phyloP scores from a whole-genome alignment of 1,139 yeast species.

The Saccharomyces hybrid region DNA sequence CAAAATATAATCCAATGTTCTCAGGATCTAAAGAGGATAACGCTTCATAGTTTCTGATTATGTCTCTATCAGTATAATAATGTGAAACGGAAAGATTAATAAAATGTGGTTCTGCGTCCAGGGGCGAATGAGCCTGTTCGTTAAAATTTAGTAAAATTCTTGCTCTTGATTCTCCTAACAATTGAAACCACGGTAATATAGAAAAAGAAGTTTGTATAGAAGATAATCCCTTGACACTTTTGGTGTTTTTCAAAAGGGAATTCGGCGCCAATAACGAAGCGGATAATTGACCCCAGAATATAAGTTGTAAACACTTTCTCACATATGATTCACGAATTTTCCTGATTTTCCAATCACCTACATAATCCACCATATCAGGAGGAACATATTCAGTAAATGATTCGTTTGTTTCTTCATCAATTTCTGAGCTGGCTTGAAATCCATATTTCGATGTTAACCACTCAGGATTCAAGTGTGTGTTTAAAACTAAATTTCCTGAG shows the following conservation, averaged over 20 bases:
- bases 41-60: slow-evolving; percentile 54
- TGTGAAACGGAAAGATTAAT: slow-evolving; percentile 54
- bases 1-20: slow-evolving; percentile 58
- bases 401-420: slow-evolving; percentile 31
- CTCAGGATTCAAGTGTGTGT: slow-evolving; percentile 48
- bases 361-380: slow-evolving; percentile 42
- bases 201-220: slow-evolving; percentile 36
- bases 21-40: slow-evolving; percentile 47
- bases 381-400: slow-evolving; percentile 44
- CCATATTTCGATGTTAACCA: slow-evolving; percentile 43
- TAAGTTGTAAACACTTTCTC: slow-evolving; percentile 45
- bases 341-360: slow-evolving; percentile 23
- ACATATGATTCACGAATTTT: slow-evolving; percentile 39
- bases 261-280: slow-evolving; percentile 10
- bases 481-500: slow-evolving; percentile 42
- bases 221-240: slow-evolving; percentile 29
- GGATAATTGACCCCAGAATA: slow-evolving; percentile 39
- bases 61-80: slow-evolving; percentile 52
- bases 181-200: slow-evolving; percentile 35
- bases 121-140: slow-evolving; percentile 23
- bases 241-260: slow-evolving; percentile 6
- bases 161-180: slow-evolving; percentile 37
- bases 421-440: slow-evolving; percentile 36
- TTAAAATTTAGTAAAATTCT: slow-evolving; percentile 9
- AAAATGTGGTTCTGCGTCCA: slow-evolving; percentile 30